phyloP scores from a whole-genome alignment of 495 filamentous ascomycete genomes.

The Aspergillus taichungensis region DNA sequence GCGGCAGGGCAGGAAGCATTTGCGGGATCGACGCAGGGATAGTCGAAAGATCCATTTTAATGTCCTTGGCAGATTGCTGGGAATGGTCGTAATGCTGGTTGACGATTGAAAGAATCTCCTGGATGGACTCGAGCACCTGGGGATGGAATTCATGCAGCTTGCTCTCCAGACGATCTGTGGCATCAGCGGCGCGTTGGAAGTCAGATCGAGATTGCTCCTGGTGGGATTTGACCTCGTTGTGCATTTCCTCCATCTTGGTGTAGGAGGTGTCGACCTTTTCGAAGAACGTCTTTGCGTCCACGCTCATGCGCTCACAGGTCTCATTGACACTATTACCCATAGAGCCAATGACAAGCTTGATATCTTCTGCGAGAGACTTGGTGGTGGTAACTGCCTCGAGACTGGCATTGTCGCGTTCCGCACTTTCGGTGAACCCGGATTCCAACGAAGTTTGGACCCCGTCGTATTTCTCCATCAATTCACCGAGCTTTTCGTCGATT shows the following conservation, averaged over 20 bases:
- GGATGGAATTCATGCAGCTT: constrained; percentile 74
- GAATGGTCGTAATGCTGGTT: constrained; percentile 70
- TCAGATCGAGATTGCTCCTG: constrained; percentile 72
- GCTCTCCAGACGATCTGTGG: constrained; percentile 66
- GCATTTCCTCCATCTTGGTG: constrained; percentile 66
- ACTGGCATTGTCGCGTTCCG: constrained; percentile 55
- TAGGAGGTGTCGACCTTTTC: constrained; percentile 67
- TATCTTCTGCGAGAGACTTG: constrained; percentile 74
- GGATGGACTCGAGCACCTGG: constrained; percentile 70
- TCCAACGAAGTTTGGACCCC: constrained; percentile 64
- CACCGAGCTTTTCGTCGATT: constrained; percentile 70
- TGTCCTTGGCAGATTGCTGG: constrained; percentile 41
- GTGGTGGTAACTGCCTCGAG: constrained; percentile 61
- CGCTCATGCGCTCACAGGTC: constrained; percentile 70
- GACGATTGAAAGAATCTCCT: constrained; percentile 73
- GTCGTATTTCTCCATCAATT: constrained; percentile 73
- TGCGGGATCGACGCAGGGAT: constrained; percentile 42
- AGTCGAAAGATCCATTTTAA: constrained; percentile 43
- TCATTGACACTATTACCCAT: constrained; percentile 79
- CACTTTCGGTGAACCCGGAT: constrained; percentile 57
- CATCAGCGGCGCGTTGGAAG: constrained; percentile 57
- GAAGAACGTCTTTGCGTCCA: constrained; percentile 77
- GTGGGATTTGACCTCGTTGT: constrained; percentile 60
- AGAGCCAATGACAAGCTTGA: constrained; percentile 72
- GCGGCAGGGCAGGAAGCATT: constrained; percentile 39